A percentile compares a stretch with the other conserved stretches of the same genome.
Conservation (phyloP, 495 filamentous ascomycete genomes). For the Tuber microsphaerosporum region DNA sequence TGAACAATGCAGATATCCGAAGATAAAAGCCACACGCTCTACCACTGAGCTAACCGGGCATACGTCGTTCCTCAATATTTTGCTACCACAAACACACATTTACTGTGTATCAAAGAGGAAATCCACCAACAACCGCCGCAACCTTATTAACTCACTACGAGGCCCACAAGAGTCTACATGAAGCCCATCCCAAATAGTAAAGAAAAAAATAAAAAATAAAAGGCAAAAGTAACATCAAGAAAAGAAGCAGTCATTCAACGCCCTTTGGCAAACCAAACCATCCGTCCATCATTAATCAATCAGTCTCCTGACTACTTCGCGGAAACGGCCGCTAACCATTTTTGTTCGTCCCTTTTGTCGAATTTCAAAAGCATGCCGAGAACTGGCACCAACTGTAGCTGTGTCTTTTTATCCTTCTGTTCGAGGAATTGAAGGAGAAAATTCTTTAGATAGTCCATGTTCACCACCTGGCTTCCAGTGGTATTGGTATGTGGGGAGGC, state of each 20-base stretch:
- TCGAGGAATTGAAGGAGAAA: slow-evolving; percentile 91
- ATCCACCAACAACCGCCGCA: background rate
- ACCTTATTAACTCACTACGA: background rate
- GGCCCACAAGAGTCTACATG: background rate
- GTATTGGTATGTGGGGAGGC: slow-evolving; percentile 44
- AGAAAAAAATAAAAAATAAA: slow-evolving; percentile 12
- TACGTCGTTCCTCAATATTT: background rate
- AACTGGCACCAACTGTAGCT: slow-evolving; percentile 85
- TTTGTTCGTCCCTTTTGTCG: slow-evolving; percentile 83
- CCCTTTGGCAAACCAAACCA: slow-evolving; percentile 7
- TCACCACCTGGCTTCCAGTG: slow-evolving; percentile 46
- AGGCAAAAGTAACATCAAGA: slow-evolving; percentile 25
- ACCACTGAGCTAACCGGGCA: slow-evolving; percentile 4
- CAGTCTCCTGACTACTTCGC: slow-evolving; percentile 38
- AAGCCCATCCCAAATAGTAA: background rate
- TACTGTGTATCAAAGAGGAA: too few relatives aligned
- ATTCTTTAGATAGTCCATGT: slow-evolving; percentile 90
- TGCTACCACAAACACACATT: background rate
- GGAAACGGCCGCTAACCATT: slow-evolving; percentile 75
- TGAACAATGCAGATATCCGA: slow-evolving; percentile 1
- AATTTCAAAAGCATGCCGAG: slow-evolving; percentile 86
- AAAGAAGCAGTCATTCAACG: background rate
- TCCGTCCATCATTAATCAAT: slow-evolving; percentile 8
- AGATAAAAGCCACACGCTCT: slow-evolving; percentile 6
- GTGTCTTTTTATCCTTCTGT: slow-evolving; percentile 83